These are phyloP conservation scores for Pseudogymnoascus sp. DNA, from an alignment of 2,329 filamentous ascomycete species.

Conservation along the genomic window DNA sequence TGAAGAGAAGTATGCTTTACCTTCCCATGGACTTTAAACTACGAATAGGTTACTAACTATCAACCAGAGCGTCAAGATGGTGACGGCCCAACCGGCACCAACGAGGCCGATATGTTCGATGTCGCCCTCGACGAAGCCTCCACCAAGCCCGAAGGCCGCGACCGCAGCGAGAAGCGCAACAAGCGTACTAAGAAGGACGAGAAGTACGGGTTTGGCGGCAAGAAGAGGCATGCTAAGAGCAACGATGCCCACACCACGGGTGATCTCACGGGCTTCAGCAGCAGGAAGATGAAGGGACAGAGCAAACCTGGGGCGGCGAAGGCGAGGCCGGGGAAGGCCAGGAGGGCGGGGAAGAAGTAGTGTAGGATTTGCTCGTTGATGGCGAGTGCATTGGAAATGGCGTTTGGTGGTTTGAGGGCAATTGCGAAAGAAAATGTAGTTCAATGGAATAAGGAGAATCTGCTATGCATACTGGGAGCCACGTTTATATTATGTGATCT, in stretches of 20 bases:
- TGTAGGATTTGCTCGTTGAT: not conserved
- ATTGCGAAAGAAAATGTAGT: constrained; percentile 1
- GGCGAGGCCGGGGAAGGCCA: constrained; percentile 43
- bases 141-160: constrained; percentile 34
- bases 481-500: not conserved
- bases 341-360: constrained; percentile 28
- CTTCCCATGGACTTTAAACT: not conserved
- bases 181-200: constrained; percentile 93
- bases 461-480: not conserved
- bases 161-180: constrained; percentile 40
- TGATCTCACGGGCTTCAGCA: constrained; percentile 74
- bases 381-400: constrained; percentile 2
- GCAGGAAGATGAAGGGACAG: constrained; percentile 72
- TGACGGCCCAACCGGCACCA: constrained; percentile 48
- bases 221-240: constrained; percentile 87
- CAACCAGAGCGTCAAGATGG: constrained; percentile 72
- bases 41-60: constrained; percentile 20
- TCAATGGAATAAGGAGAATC: constrained; percentile 2
- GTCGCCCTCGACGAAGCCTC: constrained; percentile 62
- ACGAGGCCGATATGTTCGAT: constrained; percentile 86
- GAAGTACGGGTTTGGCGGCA: constrained; percentile 92
- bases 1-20: constrained; percentile 83
- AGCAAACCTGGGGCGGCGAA: constrained; percentile 21
- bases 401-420: not conserved
- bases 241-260: constrained; percentile 77